A percentile compares a stretch with the other conserved stretches of the same genome.
Evolutionary conservation across 176 grass and related monocot genomes (phyloP).

Genomic region (Paspalum vaginatum): DNA sequence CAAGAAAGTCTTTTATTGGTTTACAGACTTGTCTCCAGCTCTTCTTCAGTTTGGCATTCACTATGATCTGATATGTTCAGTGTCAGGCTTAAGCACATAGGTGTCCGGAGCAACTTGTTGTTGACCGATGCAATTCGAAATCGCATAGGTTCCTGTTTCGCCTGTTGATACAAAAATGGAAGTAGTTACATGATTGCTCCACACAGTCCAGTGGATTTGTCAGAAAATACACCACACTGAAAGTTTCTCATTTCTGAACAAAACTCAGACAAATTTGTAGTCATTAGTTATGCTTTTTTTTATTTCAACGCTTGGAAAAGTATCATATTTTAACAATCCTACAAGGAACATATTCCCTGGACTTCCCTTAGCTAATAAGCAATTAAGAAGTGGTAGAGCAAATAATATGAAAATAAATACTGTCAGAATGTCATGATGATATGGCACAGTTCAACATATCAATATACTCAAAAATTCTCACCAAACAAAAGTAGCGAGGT

Average conservation of each 20-base stretch:
- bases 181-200: constrained; percentile 5
- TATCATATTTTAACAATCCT: constrained; percentile 21
- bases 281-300: constrained; percentile 8
- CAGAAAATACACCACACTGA: not conserved
- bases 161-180: constrained; percentile 49
- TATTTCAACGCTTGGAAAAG: constrained; percentile 3
- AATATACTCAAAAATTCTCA: constrained; percentile 42
- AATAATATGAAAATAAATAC: constrained; percentile 20
- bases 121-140: constrained; percentile 65
- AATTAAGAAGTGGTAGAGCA: not conserved
- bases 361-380: not conserved
- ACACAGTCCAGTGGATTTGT: not conserved
- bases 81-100: constrained; percentile 40
- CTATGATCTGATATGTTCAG: constrained; percentile 23
- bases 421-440: constrained; percentile 9
- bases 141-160: constrained; percentile 66
- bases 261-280: not conserved
- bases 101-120: constrained; percentile 59
- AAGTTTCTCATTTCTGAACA: constrained; percentile 17
- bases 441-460: not conserved
- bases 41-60: constrained; percentile 40
- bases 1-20: constrained; percentile 68
- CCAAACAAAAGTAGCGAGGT: constrained; percentile 97
- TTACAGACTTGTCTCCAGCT: constrained; percentile 52
- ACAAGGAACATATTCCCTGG: not conserved